Base-by-base conservation (phyloP, 495 filamentous ascomycete species). In the Podospora sp. region DNA sequence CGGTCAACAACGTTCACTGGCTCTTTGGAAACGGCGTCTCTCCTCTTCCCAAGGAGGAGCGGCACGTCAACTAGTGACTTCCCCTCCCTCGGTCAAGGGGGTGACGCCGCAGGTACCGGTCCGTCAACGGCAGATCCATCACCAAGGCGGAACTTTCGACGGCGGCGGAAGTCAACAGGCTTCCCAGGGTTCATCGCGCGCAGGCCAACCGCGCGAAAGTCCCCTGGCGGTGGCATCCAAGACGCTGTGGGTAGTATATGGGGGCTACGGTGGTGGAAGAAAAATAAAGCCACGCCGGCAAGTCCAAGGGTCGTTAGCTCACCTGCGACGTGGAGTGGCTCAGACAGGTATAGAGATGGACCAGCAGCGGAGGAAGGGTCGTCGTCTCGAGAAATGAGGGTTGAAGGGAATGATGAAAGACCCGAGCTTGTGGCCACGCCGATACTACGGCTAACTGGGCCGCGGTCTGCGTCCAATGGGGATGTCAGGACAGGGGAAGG, bases 181-280 rank as follows among this genome's bases (percentile, higher is more conserved):
- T 86, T 86, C 50, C 84, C 83, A 0, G 84, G 83, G 0, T 85
- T 86, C 61, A 83, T 75, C 1, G 82, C 83, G 3, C 70, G 66
- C 22, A 62, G 81, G 36, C 79, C 70, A 12, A 63, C 60, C 11
- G 68, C 63, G 22, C 70, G 74, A 21, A 78, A 75, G 35, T 40
- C 72, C 3, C 73, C 72, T 1, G 69, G 63, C 4, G 64, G 67
- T 7, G 76, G 80, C 18, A 57, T 81, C 8, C 80, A 80, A 63
- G 76, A 79, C 14, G 70, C 77, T 16, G 70, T 81, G 5, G 70
- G 77, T 3, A 77, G 73, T 0, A 69, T 83, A n/a, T 76, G 70
- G 71, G 76, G 72, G 51, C 59, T 81, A 21, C 78, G 65, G 62
- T 83, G 80, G 81, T 83, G 81, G 75, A 69, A 61, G 20, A 74